These are phyloP conservation scores for Grigorovia yakushimaensis DNA, from an alignment of 805 yeast genomes.

Conservation along the genomic window DNA sequence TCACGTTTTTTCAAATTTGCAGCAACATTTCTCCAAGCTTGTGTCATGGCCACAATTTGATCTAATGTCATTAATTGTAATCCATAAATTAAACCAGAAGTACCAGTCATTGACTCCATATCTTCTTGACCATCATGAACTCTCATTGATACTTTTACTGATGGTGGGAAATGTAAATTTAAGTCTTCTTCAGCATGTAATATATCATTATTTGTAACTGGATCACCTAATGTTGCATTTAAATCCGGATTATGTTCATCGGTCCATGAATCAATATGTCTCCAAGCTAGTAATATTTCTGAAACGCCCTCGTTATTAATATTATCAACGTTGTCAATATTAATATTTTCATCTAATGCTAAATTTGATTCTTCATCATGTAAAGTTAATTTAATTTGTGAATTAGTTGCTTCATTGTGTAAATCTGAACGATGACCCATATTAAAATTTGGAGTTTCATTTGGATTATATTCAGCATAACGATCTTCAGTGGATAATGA, in stretches of 20 bases:
- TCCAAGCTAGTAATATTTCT: slow-evolving; percentile 74
- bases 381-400: slow-evolving; percentile 12
- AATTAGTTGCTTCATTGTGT: slow-evolving; percentile 8
- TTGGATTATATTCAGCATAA: slow-evolving; percentile 55
- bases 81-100: slow-evolving; percentile 70
- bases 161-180: slow-evolving; percentile 62
- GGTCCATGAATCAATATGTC: slow-evolving; percentile 80
- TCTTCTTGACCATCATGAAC: slow-evolving; percentile 88
- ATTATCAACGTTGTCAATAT: slow-evolving; percentile 28
- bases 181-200: slow-evolving; percentile 77
- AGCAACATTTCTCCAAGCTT: slow-evolving; percentile 74
- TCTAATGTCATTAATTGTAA: slow-evolving; percentile 72
- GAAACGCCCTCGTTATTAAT: slow-evolving; percentile 51
- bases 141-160: slow-evolving; percentile 69
- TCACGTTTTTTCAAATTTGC: slow-evolving; percentile 29
- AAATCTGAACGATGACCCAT: slow-evolving; percentile 17
- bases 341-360: slow-evolving; percentile 15
- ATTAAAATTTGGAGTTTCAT: slow-evolving; percentile 27
- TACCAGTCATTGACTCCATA: slow-evolving; percentile 60
- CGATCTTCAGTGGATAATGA: slow-evolving; percentile 58
- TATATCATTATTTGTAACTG: slow-evolving; percentile 74
- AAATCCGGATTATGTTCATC: slow-evolving; percentile 71
- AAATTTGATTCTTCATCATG: slow-evolving; percentile 9
- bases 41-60: slow-evolving; percentile 69
- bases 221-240: slow-evolving; percentile 62